Base-by-base conservation (phyloP, 495 filamentous ascomycete species). In the Parathielavia hyrcaniae region DNA sequence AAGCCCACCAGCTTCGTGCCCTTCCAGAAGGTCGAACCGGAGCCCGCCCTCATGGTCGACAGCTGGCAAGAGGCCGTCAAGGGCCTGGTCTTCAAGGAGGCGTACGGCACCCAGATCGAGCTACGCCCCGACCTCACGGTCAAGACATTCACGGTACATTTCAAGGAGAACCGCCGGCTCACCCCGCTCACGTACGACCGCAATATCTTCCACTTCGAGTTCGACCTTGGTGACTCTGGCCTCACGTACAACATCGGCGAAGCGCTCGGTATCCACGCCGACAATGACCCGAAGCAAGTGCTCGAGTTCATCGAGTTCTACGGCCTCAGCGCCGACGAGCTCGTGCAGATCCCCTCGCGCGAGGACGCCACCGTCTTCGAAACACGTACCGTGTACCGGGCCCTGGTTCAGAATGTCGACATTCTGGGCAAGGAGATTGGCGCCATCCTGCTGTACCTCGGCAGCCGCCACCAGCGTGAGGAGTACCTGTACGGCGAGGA, bases 201-300 rank as follows among this genome's bases (percentile, higher is more conserved):
- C 35, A 97, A 98, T 77, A 97, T 98, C 72, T 98, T 98, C 86
- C 93, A 98, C 76, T 97, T 98, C 62, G 93, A 98, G 72, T 98
- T 98, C 67, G 93, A 97, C 69, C 82, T 97, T 17, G 91, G 90
- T 48, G 75, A 84, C 63, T 93, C 91, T 36, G 91, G 90, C 45
- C 83, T 98, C 57, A 93, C 81, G 22, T 98, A 98, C 71, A 89
- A 95, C 61, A 97, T 98, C 68, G 93, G 93, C 53, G 95, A 98
- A 73, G 93, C 93, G n/a, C 86, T 98, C 11, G 93, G 93, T 61
- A 90, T 98, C 58, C 93, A 98, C 68, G 86, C 89, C 12, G 88
- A 97, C 73, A 98, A 98, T 70, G 85, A 97, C 69, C 76, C 83
- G 19, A 69, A 76, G 50, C 83, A 92, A 59, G 89, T 97, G 22